Conservation (phyloP, 2,329 filamentous ascomycete genomes). For the Xylaria sp. region DNA sequence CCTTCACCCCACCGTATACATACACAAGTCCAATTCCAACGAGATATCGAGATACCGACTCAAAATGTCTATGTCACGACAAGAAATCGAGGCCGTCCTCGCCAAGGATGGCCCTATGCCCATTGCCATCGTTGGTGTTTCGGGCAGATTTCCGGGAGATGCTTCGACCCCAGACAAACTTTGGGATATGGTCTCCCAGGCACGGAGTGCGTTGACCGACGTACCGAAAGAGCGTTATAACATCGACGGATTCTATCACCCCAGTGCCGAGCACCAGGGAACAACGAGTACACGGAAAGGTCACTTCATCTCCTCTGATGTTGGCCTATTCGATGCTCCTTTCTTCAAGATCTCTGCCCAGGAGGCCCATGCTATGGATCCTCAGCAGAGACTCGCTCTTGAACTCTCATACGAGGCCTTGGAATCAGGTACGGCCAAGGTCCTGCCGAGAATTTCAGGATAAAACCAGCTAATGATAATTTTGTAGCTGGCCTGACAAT, state of each 20-base stretch:
- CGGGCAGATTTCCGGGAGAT: slow-evolving; percentile 47
- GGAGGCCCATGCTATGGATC: slow-evolving; percentile 50
- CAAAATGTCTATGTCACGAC: slow-evolving; percentile 39
- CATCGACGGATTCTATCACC: slow-evolving; percentile 46
- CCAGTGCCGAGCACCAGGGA: slow-evolving; percentile 45
- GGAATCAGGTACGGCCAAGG: slow-evolving; percentile 44
- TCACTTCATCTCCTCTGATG: slow-evolving; percentile 46
- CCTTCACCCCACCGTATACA: slow-evolving; percentile 22
- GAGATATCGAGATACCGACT: slow-evolving; percentile 15
- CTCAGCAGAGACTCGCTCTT: slow-evolving; percentile 48
- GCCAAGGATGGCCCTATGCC: slow-evolving; percentile 44
- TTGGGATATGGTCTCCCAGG: slow-evolving; percentile 46
- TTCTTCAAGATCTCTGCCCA: slow-evolving; percentile 48
- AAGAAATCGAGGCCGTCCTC: slow-evolving; percentile 43
- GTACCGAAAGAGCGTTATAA: slow-evolving; percentile 46
- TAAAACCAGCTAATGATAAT: slow-evolving; percentile 22
- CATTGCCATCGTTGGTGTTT: slow-evolving; percentile 45
- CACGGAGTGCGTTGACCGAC: slow-evolving; percentile 44
- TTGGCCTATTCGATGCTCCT: slow-evolving; percentile 46
- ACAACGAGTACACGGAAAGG: slow-evolving; percentile 44
- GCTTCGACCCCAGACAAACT: slow-evolving; percentile 45
- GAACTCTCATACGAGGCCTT: slow-evolving; percentile 47
- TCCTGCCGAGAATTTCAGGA: neutral
- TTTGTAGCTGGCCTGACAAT: slow-evolving; percentile 45
- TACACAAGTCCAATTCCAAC: slow-evolving; percentile 4